phyloP scores from a whole-genome alignment of 164 flowering plant genomes.

The Vitis labrusca region DNA sequence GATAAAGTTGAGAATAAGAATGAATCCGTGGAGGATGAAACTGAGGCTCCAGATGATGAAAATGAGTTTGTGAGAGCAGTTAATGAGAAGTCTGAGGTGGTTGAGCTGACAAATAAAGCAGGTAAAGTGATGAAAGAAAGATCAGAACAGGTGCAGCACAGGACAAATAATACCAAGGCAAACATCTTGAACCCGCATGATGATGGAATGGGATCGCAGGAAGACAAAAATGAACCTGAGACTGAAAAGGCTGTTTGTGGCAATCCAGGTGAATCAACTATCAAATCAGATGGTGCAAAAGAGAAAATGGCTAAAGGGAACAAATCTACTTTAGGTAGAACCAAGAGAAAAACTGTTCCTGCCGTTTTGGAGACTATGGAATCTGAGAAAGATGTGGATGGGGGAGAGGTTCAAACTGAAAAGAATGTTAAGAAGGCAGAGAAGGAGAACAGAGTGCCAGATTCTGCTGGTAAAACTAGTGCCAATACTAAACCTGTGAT shows the following conservation, averaged over 20 bases:
- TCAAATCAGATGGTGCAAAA: conserved; percentile 12
- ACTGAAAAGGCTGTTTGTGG: conserved; percentile 6
- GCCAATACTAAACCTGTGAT: conserved; percentile 7
- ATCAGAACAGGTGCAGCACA: conserved; percentile 5
- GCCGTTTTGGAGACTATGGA: neutral
- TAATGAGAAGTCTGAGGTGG: conserved; percentile 16
- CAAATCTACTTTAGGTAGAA: conserved; percentile 24
- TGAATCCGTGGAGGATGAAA: conserved; percentile 36
- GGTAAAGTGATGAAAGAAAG: conserved; percentile 11
- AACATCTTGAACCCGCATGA: neutral
- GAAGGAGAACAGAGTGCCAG: conserved; percentile 7
- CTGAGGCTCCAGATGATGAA: conserved; percentile 47
- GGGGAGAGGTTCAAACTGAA: conserved; percentile 9
- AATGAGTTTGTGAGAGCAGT: conserved; percentile 12
- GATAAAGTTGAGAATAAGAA: conserved; percentile 7
- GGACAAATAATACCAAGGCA: neutral
- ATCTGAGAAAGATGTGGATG: conserved; percentile 13
- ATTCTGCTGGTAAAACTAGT: conserved; percentile 19
- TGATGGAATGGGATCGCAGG: conserved; percentile 2
- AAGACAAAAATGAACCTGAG: conserved; percentile 9
- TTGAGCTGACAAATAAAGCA: conserved; percentile 4
- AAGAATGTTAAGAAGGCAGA: conserved; percentile 8
- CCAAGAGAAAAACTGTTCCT: conserved; percentile 21
- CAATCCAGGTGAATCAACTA: conserved; percentile 11
- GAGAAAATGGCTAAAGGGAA: conserved; percentile 16